Evolutionary conservation across 108 stramenopile species (phyloP).

Genomic region (Cyclotella atomus): DNA sequence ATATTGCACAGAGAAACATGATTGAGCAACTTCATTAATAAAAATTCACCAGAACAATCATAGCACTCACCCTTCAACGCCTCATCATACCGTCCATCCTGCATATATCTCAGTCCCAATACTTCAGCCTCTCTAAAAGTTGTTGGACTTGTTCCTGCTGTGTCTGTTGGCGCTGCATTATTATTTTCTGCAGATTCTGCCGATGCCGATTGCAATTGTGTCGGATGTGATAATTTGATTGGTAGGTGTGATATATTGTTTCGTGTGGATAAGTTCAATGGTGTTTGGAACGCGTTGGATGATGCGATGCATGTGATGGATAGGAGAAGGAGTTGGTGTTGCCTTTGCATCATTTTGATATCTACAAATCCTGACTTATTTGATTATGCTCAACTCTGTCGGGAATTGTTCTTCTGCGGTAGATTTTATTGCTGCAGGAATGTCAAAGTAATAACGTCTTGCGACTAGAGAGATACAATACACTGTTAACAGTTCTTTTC

Average conservation of each 20-base stretch:
- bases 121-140: conserved; percentile 87
- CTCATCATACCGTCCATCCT: conserved; percentile 74
- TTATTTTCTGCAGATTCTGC: conserved; percentile 2
- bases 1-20: not conserved
- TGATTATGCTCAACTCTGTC: too few relatives aligned
- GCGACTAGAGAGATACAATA: too few relatives aligned
- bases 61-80: conserved; percentile 65
- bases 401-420: not conserved
- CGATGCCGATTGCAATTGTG: conserved; percentile 9
- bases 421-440: too few relatives aligned
- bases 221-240: not conserved
- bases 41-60: not conserved
- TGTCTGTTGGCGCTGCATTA: not conserved
- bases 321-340: not conserved
- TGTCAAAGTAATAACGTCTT: too few relatives aligned
- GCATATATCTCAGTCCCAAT: conserved; percentile 76
- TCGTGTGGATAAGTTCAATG: not conserved
- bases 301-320: conserved; percentile 8
- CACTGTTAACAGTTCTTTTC: too few relatives aligned
- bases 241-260: too few relatives aligned
- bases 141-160: conserved; percentile 25
- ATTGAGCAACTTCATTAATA: conserved; percentile 3
- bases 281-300: conserved; percentile 27
- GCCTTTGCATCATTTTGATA: not conserved
- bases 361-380: too few relatives aligned